These are phyloP conservation scores for Boletus subcaerulescens DNA, from an alignment of 768 basidiomycete species.

Conservation along the genomic window DNA sequence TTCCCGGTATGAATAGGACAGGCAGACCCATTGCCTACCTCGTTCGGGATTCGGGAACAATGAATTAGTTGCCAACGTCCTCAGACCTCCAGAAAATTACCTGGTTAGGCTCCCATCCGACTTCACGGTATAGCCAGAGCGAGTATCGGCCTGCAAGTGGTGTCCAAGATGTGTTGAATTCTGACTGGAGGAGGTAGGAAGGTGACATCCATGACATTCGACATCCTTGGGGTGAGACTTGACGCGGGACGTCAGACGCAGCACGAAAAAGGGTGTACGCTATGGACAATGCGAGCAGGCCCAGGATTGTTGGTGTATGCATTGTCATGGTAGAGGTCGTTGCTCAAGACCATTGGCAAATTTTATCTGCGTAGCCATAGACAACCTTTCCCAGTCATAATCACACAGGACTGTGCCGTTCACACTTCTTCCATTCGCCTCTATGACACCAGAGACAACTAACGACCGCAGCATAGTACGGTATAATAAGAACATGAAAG, in stretches of 20 bases:
- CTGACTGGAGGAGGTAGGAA: slow-evolving; percentile 72
- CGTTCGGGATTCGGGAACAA: slow-evolving; percentile 2
- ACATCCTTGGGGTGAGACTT: slow-evolving; percentile 85
- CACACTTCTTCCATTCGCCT: slow-evolving; percentile 34
- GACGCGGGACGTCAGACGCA: slow-evolving; percentile 40
- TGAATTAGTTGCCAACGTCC: slow-evolving; percentile 5
- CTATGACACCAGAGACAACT: slow-evolving; percentile 32
- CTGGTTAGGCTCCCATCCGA: slow-evolving; percentile 71
- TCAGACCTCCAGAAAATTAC: slow-evolving; percentile 33
- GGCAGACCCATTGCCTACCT: slow-evolving; percentile 55
- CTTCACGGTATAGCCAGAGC: slow-evolving; percentile 90
- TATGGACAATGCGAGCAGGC: slow-evolving; percentile 38
- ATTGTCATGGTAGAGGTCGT: slow-evolving; percentile 9
- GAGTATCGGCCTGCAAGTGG: slow-evolving; percentile 72
- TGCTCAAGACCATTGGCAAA: too few species aligned
- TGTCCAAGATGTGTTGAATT: slow-evolving; percentile 67
- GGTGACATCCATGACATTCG: slow-evolving; percentile 97
- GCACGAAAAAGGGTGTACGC: slow-evolving; percentile 42
- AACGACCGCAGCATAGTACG: slow-evolving; percentile 33
- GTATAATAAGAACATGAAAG: slow-evolving; percentile 35
- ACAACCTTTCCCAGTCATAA: neutral
- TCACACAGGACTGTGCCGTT: slow-evolving; percentile 7
- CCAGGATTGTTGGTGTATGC: slow-evolving; percentile 10
- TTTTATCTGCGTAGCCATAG: too few species aligned
- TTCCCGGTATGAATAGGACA: slow-evolving; percentile 96